These are phyloP conservation scores for Lasiosphaeria miniovina DNA, from an alignment of 495 filamentous ascomycete species.

Conservation along the genomic window DNA sequence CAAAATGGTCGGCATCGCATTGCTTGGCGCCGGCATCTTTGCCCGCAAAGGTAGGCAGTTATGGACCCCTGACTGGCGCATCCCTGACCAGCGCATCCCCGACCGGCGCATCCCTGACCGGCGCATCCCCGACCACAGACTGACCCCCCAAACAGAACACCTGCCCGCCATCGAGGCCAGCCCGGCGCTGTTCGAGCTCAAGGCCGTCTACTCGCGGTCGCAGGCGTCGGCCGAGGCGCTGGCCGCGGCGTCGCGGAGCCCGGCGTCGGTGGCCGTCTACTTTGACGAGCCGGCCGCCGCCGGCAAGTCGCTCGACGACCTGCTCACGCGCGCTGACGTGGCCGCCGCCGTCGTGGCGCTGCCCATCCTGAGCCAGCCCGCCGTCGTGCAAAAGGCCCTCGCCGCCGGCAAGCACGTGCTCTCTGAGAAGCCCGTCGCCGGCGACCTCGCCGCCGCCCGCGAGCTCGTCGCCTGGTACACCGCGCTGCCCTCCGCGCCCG, in stretches of 20 bases:
- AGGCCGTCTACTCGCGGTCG: slow-evolving; percentile 62
- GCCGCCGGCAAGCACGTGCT: slow-evolving; percentile 74
- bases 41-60: slow-evolving; percentile 34
- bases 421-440: slow-evolving; percentile 76
- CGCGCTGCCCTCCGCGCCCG: slow-evolving; percentile 23
- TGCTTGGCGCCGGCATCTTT: slow-evolving; percentile 63
- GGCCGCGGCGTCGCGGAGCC: slow-evolving; percentile 28
- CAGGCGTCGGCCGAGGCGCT: slow-evolving; percentile 40
- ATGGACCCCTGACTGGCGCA: not conserved
- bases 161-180: slow-evolving; percentile 51
- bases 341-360: slow-evolving; percentile 67
- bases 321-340: slow-evolving; percentile 65
- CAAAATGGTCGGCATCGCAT: slow-evolving; percentile 54
- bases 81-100: not conserved
- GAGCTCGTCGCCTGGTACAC: slow-evolving; percentile 61
- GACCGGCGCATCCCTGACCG: not conserved
- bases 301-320: slow-evolving; percentile 52
- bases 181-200: slow-evolving; percentile 41
- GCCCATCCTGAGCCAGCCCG: slow-evolving; percentile 59
- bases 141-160: slow-evolving; percentile 27
- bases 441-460: slow-evolving; percentile 56
- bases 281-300: slow-evolving; percentile 51
- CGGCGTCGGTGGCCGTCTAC: slow-evolving; percentile 45
- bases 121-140: slow-evolving; percentile 1
- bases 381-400: slow-evolving; percentile 56